Conservation (phyloP, 1,284 basidiomycete genomes). For the Ceratorhiza oryzae-sativae region DNA sequence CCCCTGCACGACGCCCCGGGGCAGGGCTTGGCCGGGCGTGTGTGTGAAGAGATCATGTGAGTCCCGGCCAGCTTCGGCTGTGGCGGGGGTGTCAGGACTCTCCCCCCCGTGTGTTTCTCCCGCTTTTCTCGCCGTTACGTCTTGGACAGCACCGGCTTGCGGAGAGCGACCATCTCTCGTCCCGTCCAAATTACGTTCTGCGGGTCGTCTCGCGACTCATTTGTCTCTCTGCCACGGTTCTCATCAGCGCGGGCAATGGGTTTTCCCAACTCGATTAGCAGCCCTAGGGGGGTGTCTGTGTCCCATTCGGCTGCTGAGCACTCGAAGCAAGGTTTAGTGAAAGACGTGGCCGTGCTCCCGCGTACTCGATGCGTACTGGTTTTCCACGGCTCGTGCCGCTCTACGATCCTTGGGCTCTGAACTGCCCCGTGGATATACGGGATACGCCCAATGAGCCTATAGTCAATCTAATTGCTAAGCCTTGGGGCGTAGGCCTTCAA, state of each 20-base stretch:
- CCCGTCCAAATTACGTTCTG: background rate
- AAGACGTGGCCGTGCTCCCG: background rate
- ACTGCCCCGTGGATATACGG: no score
- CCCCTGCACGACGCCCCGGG: background rate
- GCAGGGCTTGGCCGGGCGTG: background rate
- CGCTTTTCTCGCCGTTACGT: conserved; percentile 1
- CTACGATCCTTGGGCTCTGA: conserved; percentile 30
- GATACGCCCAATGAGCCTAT: no score
- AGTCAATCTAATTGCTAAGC: no score
- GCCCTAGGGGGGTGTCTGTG: background rate
- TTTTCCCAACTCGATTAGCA: background rate
- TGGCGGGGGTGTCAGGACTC: conserved; percentile 34
- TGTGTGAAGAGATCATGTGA: conserved; percentile 8
- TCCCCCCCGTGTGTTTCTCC: conserved; percentile 4
- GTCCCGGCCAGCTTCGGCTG: conserved; percentile 13
- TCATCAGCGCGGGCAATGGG: conserved; percentile 4
- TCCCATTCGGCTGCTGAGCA: background rate
- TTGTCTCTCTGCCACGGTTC: background rate
- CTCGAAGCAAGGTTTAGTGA: background rate
- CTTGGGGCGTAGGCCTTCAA: no score
- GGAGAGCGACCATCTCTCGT: background rate
- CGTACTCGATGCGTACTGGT: conserved; percentile 43
- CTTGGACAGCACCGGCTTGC: background rate
- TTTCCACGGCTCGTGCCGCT: conserved; percentile 48
- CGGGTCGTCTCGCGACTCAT: background rate